Evolutionary conservation across 1,284 basidiomycete genomes (phyloP).

Genomic region (Trichosporon inkin): DNA sequence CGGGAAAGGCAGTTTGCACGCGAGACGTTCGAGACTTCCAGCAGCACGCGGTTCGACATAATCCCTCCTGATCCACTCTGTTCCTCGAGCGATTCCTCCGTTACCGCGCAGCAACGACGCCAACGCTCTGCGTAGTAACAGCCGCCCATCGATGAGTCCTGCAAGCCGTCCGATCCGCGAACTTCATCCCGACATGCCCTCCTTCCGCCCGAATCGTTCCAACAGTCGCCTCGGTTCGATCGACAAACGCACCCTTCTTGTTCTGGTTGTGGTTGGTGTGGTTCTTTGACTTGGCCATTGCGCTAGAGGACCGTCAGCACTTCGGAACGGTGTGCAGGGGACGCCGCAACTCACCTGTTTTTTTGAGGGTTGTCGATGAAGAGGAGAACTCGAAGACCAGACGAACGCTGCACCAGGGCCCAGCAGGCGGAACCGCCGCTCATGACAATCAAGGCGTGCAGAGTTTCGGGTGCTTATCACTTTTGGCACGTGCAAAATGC

Average conservation of each 20-base stretch:
- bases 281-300: constrained; percentile 59
- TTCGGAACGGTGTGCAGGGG: not conserved
- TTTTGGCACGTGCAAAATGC: not conserved
- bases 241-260: constrained; percentile 48
- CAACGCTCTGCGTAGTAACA: too few species aligned
- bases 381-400: constrained; percentile 8
- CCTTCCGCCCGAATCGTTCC: too few species aligned
- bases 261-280: constrained; percentile 79
- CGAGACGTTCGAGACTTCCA: not conserved
- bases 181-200: too few species aligned
- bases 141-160: too few species aligned
- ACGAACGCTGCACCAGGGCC: constrained; percentile 1
- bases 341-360: constrained; percentile 2
- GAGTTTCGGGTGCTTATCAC: constrained; percentile 6
- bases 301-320: not conserved
- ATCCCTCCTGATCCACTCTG: too few species aligned
- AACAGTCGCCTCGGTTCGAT: not conserved
- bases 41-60: too few species aligned
- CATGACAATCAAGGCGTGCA: not conserved
- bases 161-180: too few species aligned
- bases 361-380: constrained; percentile 9
- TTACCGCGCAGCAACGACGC: too few species aligned
- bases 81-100: too few species aligned
- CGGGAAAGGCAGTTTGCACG: not conserved
- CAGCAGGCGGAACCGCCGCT: not conserved